phyloP scores from a whole-genome alignment of 352 stramenopile genomes.

The Pythium aristosporum region DNA sequence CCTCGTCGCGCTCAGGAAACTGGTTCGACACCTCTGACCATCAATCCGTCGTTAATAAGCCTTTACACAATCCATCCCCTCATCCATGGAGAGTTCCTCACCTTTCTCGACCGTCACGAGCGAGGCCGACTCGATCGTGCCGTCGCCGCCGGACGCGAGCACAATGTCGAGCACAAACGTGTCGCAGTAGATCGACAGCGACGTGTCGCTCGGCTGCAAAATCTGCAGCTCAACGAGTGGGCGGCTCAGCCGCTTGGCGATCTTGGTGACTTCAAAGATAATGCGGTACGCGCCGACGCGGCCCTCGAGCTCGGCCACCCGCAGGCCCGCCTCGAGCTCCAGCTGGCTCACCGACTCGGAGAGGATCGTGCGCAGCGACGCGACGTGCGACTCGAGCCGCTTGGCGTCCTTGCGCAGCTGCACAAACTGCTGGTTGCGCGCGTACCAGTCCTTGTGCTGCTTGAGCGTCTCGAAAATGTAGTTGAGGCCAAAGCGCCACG shows the following conservation, averaged over 20 bases:
- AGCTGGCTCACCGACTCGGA: conserved; percentile 84
- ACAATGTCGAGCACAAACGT: conserved; percentile 88
- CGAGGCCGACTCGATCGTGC: conserved; percentile 74
- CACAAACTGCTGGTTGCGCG: conserved; percentile 87
- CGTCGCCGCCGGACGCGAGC: conserved; percentile 36
- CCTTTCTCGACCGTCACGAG: conserved; percentile 83
- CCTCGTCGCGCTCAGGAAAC: conserved; percentile 81
- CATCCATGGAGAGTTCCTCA: conserved; percentile 6
- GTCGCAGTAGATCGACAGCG: conserved; percentile 85
- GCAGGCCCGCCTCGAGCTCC: conserved; percentile 76
- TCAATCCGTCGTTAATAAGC: not conserved
- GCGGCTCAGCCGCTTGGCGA: conserved; percentile 80
- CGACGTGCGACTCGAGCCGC: conserved; percentile 74
- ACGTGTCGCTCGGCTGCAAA: conserved; percentile 83
- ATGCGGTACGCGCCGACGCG: conserved; percentile 86
- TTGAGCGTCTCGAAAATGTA: conserved; percentile 89
- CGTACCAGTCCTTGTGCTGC: conserved; percentile 89
- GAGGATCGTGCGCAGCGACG: conserved; percentile 63
- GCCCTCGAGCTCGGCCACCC: conserved; percentile 81
- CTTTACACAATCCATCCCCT: not conserved
- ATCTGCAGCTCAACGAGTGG: conserved; percentile 86
- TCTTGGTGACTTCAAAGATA: conserved; percentile 90
- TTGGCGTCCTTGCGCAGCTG: conserved; percentile 84
- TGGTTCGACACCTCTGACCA: conserved; percentile 73
- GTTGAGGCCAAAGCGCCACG: conserved; percentile 86